Conservation (phyloP, 495 filamentous ascomycete genomes). For the Penicillium bialowiezense region DNA sequence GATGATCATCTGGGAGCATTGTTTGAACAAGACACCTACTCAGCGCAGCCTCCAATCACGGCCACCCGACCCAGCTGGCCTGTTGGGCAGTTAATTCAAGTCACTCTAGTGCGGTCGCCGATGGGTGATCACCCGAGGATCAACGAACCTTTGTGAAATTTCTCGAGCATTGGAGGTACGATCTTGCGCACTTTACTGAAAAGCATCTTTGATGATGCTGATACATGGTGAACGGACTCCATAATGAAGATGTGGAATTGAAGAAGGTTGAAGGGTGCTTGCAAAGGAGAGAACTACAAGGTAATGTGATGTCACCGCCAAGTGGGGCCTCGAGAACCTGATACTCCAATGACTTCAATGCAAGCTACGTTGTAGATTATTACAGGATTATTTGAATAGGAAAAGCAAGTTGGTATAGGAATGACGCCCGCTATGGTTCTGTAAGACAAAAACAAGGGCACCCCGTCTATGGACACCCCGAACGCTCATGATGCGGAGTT, state of each 20-base stretch:
- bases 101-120: neutral
- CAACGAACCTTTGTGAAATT: constrained; percentile 86
- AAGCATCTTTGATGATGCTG: constrained; percentile 64
- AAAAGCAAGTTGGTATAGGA: constrained; percentile 22
- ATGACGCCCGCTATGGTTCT: constrained; percentile 29
- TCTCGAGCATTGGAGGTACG: constrained; percentile 91
- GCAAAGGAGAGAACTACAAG: constrained; percentile 8
- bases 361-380: too few relatives aligned
- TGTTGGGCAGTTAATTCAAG: constrained; percentile 29
- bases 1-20: too few relatives aligned
- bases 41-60: constrained; percentile 91
- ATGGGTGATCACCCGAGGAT: neutral
- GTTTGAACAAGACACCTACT: constrained; percentile 44
- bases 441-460: constrained; percentile 14
- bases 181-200: constrained; percentile 83
- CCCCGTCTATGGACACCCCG: constrained; percentile 34
- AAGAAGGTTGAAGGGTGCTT: neutral
- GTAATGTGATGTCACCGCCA: constrained; percentile 43
- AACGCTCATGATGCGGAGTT: constrained; percentile 35
- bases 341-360: constrained; percentile 7
- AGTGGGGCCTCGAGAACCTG: constrained; percentile 31
- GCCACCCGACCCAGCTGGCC: constrained; percentile 90
- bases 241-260: constrained; percentile 17
- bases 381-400: too few relatives aligned
- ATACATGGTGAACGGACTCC: constrained; percentile 48